phyloP scores from a whole-genome alignment of 371 early-diverging fungal genomes.

The Apophysomyces ossiformis region DNA sequence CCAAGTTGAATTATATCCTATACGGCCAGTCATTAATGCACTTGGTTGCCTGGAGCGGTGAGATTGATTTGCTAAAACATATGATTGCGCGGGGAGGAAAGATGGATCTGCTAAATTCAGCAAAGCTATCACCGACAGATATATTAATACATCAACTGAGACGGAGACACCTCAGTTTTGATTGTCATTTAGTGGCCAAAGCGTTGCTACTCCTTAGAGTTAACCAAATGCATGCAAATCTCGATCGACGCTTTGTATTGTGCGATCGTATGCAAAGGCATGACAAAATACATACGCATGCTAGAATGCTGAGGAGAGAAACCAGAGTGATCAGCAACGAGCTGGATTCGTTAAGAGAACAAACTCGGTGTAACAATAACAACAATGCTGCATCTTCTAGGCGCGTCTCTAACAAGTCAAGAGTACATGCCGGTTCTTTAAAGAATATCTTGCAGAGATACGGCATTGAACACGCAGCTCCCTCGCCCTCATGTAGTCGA shows the following conservation, averaged over 20 bases:
- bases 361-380: neutral
- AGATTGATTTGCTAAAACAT: conserved; percentile 3
- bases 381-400: neutral
- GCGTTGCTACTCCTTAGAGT: neutral
- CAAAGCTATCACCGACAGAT: neutral
- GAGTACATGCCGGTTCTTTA: neutral
- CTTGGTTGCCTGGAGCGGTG: neutral
- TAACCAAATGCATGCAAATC: neutral
- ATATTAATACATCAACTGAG: neutral
- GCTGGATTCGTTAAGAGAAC: neutral
- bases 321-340: neutral
- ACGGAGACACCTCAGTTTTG: neutral
- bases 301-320: neutral
- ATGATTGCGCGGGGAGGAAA: conserved; percentile 3
- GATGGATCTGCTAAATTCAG: neutral
- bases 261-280: neutral
- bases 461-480: neutral
- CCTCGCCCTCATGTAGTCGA: neutral
- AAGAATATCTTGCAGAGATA: neutral
- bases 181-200: conserved; percentile 5
- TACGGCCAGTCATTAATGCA: conserved; percentile 4
- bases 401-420: neutral
- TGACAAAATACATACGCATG: neutral
- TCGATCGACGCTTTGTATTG: neutral
- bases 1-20: neutral